These are phyloP conservation scores for Melaleuca quinquenervia DNA, from an alignment of 345 rosid species.

Conservation along the genomic window DNA sequence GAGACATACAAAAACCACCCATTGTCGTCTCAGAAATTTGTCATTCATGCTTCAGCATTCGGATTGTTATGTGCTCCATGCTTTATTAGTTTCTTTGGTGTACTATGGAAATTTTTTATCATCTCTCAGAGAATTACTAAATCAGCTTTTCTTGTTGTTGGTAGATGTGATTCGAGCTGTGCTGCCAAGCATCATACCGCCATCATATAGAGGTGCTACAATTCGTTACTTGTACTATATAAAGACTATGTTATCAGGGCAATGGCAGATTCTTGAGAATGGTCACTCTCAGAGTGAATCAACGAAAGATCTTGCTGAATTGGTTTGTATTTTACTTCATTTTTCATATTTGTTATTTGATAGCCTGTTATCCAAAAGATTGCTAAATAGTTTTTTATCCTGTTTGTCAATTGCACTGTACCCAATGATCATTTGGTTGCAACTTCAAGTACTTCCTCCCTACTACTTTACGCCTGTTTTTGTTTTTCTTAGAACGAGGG, in stretches of 20 bases:
- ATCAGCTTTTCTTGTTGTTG: slow-evolving; percentile 3
- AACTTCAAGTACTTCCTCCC: background rate
- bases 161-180: slow-evolving; percentile 64
- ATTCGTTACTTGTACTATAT: slow-evolving; percentile 82
- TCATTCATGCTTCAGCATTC: background rate
- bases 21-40: background rate
- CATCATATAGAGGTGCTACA: slow-evolving; percentile 79
- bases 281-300: slow-evolving; percentile 34
- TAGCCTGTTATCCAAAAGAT: background rate
- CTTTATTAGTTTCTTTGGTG: background rate
- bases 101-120: background rate
- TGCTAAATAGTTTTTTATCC: background rate
- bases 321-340: slow-evolving; percentile 35
- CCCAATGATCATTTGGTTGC: background rate
- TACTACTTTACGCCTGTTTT: background rate
- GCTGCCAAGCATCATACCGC: slow-evolving; percentile 73
- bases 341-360: slow-evolving; percentile 8
- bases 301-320: slow-evolving; percentile 33
- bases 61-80: background rate
- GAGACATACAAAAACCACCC: background rate
- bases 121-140: background rate
- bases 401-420: background rate
- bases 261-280: slow-evolving; percentile 59
- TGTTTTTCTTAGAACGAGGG: background rate
- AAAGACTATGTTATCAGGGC: slow-evolving; percentile 44